Evolutionary conservation across 2,329 filamentous ascomycete species (phyloP).

Genomic region (Fusarium kyushuense): DNA sequence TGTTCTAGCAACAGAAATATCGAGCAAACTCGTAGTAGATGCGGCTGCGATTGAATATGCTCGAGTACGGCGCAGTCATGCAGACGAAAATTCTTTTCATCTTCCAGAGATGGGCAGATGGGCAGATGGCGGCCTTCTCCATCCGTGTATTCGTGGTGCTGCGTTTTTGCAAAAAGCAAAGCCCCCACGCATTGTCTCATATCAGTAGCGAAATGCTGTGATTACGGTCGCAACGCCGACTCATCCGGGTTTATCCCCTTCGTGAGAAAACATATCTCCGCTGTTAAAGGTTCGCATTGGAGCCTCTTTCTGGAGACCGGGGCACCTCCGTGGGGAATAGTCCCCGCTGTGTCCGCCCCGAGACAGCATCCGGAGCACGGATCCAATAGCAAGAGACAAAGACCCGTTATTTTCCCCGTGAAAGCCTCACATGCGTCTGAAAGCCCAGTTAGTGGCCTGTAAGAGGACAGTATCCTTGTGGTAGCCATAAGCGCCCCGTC

Average conservation of each 20-base stretch:
- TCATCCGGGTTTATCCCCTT: constrained; percentile 34
- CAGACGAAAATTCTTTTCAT: constrained; percentile 35
- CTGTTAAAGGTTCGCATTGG: constrained; percentile 22
- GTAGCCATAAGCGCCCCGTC: constrained; percentile 29
- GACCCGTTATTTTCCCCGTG: constrained; percentile 32
- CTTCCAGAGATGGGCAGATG: constrained; percentile 17
- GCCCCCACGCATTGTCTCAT: constrained; percentile 35
- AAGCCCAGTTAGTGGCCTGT: constrained; percentile 28
- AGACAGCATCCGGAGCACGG: constrained; percentile 36
- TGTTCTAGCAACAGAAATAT: constrained; percentile 23
- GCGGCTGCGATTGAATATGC: constrained; percentile 24
- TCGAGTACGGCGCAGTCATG: constrained; percentile 24
- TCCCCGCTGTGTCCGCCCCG: constrained; percentile 38
- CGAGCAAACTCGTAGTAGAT: neutral
- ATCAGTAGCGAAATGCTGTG: constrained; percentile 24
- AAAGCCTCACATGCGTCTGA: constrained; percentile 27
- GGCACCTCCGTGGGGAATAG: constrained; percentile 38
- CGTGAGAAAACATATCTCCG: constrained; percentile 19
- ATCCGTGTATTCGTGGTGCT: constrained; percentile 24
- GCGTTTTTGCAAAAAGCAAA: constrained; percentile 12
- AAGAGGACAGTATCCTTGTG: constrained; percentile 9
- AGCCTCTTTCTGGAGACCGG: constrained; percentile 15
- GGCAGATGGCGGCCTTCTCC: constrained; percentile 15
- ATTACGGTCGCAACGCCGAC: constrained; percentile 30
- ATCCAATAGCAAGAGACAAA: constrained; percentile 22